Conservation (phyloP, 805 yeast genomes). For the Martiniozyma abietophila region DNA sequence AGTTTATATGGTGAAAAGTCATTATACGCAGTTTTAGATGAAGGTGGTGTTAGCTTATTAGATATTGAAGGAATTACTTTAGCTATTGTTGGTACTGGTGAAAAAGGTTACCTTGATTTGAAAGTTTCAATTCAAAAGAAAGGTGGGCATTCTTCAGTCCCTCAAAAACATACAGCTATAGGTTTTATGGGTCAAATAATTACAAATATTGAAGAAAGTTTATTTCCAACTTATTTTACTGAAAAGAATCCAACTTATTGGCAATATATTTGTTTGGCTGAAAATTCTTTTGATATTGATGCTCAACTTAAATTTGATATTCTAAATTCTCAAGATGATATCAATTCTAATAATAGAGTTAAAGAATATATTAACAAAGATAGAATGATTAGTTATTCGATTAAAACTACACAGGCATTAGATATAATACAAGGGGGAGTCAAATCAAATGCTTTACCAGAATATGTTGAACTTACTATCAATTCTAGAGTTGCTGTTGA, state of each 20-base stretch:
- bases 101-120: constrained; percentile 38
- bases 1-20: constrained; percentile 34
- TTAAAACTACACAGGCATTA: constrained; percentile 40
- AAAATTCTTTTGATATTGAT: constrained; percentile 30
- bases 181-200: constrained; percentile 37
- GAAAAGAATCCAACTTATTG: constrained; percentile 35
- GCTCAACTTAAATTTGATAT: constrained; percentile 28
- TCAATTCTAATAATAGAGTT: constrained; percentile 29
- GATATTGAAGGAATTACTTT: constrained; percentile 32
- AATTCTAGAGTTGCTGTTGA: constrained; percentile 41
- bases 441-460: constrained; percentile 44
- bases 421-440: constrained; percentile 40
- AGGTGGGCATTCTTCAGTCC: constrained; percentile 45
- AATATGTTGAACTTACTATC: constrained; percentile 33
- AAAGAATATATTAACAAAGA: constrained; percentile 26
- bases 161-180: constrained; percentile 40
- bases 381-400: constrained; percentile 26
- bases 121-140: constrained; percentile 33
- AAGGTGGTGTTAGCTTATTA: constrained; percentile 29
- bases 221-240: constrained; percentile 30
- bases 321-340: constrained; percentile 29
- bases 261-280: constrained; percentile 38
- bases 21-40: constrained; percentile 37
- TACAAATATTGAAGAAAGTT: constrained; percentile 29
- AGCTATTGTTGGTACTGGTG: constrained; percentile 38